Evolutionary conservation across 2,329 filamentous ascomycete species (phyloP).

Genomic region (Xylaria sp.): DNA sequence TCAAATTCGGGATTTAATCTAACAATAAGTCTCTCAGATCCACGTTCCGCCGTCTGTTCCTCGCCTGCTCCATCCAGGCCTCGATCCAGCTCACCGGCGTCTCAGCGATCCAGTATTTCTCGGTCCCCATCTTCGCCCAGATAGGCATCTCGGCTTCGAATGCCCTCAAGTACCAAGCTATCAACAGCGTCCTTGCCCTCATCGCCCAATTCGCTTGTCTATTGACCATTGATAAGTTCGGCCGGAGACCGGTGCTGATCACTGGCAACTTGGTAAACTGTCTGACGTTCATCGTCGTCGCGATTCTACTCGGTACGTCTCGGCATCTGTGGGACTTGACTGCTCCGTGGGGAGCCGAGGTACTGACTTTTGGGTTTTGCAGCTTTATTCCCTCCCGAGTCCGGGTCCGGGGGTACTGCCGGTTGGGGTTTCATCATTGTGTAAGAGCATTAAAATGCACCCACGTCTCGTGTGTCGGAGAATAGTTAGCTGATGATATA

Average conservation of each 20-base stretch:
- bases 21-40: conserved; percentile 50
- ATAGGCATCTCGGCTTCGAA: conserved; percentile 74
- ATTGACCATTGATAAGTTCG: conserved; percentile 73
- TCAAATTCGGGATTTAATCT: background rate
- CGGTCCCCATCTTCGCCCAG: conserved; percentile 71
- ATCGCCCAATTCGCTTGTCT: conserved; percentile 76
- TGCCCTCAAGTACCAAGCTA: conserved; percentile 79
- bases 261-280: conserved; percentile 76
- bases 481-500: conserved; percentile 2
- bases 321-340: background rate
- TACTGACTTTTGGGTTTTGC: conserved; percentile 1
- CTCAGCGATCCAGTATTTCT: conserved; percentile 80
- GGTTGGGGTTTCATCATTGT: conserved; percentile 79
- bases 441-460: conserved; percentile 40
- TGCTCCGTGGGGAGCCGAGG: background rate
- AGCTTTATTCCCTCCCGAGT: conserved; percentile 68
- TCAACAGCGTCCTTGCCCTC: conserved; percentile 76
- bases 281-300: conserved; percentile 76
- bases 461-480: background rate
- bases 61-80: conserved; percentile 75
- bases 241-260: conserved; percentile 78
- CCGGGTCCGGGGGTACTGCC: conserved; percentile 62
- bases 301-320: conserved; percentile 55
- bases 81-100: conserved; percentile 82
- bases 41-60: conserved; percentile 76